Percentiles rank a stretch among this genome's conserved stretches.
phyloP scores from a whole-genome alignment of 352 stramenopile species.

The Phytophthora vignae region DNA sequence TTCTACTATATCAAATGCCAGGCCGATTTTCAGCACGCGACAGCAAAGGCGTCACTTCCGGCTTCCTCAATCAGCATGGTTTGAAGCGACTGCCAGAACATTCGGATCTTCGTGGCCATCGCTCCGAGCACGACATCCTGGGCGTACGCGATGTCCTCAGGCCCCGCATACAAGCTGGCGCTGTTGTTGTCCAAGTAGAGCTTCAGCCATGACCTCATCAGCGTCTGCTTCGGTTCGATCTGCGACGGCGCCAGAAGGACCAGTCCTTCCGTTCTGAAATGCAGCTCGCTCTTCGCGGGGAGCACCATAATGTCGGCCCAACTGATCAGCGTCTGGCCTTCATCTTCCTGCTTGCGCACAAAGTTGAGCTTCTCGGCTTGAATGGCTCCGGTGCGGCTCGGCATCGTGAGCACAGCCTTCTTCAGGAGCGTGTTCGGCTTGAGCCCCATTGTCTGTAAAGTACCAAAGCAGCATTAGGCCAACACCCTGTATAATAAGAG shows the following conservation, averaged over 20 bases:
- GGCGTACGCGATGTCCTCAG: slow-evolving; percentile 21
- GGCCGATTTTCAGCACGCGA: too few relatives aligned
- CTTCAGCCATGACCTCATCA: slow-evolving; percentile 18
- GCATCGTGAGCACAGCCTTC: slow-evolving; percentile 13
- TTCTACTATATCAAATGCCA: too few relatives aligned
- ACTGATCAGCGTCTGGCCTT: slow-evolving; percentile 10
- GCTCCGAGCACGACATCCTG: slow-evolving; percentile 28
- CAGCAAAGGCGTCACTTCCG: not conserved
- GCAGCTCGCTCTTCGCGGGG: slow-evolving; percentile 16
- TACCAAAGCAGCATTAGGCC: not conserved
- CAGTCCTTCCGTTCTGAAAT: slow-evolving; percentile 18
- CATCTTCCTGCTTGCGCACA: slow-evolving; percentile 19
- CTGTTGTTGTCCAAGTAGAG: slow-evolving; percentile 21
- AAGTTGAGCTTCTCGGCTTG: slow-evolving; percentile 26
- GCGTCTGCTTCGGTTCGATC: not conserved
- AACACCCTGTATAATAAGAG: not conserved
- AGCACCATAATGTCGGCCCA: slow-evolving; percentile 28
- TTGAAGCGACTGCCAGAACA: slow-evolving; percentile 27
- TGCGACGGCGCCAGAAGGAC: slow-evolving; percentile 12
- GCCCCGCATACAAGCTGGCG: not conserved
- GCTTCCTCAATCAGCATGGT: slow-evolving; percentile 23
- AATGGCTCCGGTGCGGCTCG: slow-evolving; percentile 17
- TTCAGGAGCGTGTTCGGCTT: slow-evolving; percentile 24
- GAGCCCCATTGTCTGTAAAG: slow-evolving; percentile 11
- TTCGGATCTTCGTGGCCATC: slow-evolving; percentile 26